Evolutionary conservation across 1,284 basidiomycete genomes (phyloP), one percentile per base, ranked within the genome.

Genomic region (Papiliotrema nemorosa): DNA sequence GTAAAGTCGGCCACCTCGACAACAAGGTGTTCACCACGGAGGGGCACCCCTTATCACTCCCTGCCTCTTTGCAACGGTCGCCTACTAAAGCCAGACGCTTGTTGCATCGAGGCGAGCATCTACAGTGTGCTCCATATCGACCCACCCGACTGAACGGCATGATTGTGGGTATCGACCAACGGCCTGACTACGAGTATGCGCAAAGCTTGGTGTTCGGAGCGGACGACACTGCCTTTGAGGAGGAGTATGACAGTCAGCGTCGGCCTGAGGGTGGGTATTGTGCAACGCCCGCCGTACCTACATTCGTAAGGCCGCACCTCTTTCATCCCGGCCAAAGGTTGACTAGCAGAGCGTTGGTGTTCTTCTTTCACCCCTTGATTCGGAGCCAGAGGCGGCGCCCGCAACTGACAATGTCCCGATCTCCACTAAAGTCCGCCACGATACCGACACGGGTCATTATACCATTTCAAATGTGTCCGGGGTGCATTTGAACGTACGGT

Each of bases 1-100:
- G 90, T 58, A 68, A 90, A 27, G 84, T 91, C 57, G 84, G 88
- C 63, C 84, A 2, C 2, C 25, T 54, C 3, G 54, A 65, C 34
- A 69, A 70, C 44, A 86, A 85, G 56, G 87, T 96, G 2, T 87
- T 93, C 66, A 90, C 90, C 1, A 97, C 92, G 0, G 92, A 97
- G 72, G 92, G 91, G 0, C 93, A 97, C 67, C 81, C 90, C n/a
- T 77, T 97, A 24, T 80, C 78, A 18, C 79, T 96, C 18, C 81
- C 81, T 0, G 69, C 59, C 12, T 62, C 80, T 39, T 76, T 82
- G 39, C 73, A 85, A 18, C 79, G 78, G 54, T 79, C 82, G 5
- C 76, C 82, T 27, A 83, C 85, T 5, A 54, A 78, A 9, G 76
- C 80, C 5, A 81, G 84, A 2, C 80, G 82, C 59, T 80, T 80